A percentile compares a stretch with the other conserved stretches of the same genome.
phyloP scores from a whole-genome alignment of 179 eudicot species.

The Spergularia azorica region DNA sequence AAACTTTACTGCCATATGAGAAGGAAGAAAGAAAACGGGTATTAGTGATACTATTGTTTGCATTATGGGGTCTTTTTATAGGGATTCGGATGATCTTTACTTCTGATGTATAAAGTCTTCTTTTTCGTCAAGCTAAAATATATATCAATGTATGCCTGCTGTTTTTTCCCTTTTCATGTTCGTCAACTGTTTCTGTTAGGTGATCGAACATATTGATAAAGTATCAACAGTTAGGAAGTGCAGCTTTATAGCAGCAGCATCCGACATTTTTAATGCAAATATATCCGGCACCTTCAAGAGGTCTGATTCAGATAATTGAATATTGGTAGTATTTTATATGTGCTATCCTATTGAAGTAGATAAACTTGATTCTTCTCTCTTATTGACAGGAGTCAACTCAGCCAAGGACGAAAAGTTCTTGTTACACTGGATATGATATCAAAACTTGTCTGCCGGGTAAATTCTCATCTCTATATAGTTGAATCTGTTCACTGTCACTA shows the following conservation, averaged over 20 bases:
- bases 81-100: neutral
- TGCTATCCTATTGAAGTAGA: neutral
- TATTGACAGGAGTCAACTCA: slow-evolving; percentile 73
- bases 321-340: neutral
- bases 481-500: neutral
- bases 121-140: neutral
- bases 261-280: slow-evolving; percentile 80
- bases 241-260: slow-evolving; percentile 79
- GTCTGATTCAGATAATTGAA: slow-evolving; percentile 38
- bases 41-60: neutral
- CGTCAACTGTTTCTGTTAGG: slow-evolving; percentile 35
- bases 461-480: slow-evolving; percentile 2
- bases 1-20: slow-evolving; percentile 75
- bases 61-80: neutral
- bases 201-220: slow-evolving; percentile 80
- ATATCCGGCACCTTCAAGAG: slow-evolving; percentile 93
- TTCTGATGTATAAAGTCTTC: neutral
- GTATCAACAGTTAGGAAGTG: slow-evolving; percentile 63
- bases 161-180: slow-evolving; percentile 1
- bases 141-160: slow-evolving; percentile 6
- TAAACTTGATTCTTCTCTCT: slow-evolving; percentile 9
- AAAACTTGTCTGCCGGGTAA: slow-evolving; percentile 85
- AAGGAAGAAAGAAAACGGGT: slow-evolving; percentile 86
- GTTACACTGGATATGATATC: slow-evolving; percentile 69
- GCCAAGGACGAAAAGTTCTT: slow-evolving; percentile 91